Evolutionary conservation across 495 filamentous ascomycete genomes (phyloP).

Genomic region (Niebla homalea): DNA sequence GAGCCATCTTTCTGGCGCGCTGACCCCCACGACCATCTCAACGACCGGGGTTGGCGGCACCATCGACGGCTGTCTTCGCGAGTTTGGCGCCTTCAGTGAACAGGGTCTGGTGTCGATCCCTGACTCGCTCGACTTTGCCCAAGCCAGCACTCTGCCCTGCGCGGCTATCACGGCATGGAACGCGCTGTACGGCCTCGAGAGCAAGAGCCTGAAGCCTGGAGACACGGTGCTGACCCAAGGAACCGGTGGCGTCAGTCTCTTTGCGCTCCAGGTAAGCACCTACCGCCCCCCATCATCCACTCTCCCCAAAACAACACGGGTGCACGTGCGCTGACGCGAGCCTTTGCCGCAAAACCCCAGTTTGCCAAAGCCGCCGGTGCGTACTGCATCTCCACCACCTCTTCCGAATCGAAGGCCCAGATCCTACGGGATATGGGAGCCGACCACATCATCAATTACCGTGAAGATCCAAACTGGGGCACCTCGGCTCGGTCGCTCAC

Average conservation of each 20-base stretch:
- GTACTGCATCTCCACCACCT: conserved; percentile 69
- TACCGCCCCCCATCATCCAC: background rate
- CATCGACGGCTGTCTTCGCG: conserved; percentile 55
- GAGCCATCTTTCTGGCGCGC: conserved; percentile 48
- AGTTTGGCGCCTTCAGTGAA: conserved; percentile 61
- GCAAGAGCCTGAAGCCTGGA: conserved; percentile 48
- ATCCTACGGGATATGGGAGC: conserved; percentile 59
- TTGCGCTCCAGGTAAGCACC: conserved; percentile 50
- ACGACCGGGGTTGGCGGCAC: conserved; percentile 55
- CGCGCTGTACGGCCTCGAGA: conserved; percentile 54
- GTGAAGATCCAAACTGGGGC: conserved; percentile 57
- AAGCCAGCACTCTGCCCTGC: conserved; percentile 57
- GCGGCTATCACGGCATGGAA: conserved; percentile 77
- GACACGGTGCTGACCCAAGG: conserved; percentile 66
- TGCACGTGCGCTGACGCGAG: background rate
- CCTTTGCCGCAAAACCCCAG: conserved; percentile 22
- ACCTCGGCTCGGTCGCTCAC: conserved; percentile 57
- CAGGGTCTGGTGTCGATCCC: conserved; percentile 55
- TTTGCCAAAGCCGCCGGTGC: conserved; percentile 80
- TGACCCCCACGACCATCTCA: conserved; percentile 27
- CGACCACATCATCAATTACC: conserved; percentile 70
- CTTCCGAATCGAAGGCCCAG: conserved; percentile 49
- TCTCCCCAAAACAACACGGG: background rate
- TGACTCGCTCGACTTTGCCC: conserved; percentile 42
- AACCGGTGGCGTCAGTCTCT: conserved; percentile 70